phyloP scores from a whole-genome alignment of 2,329 filamentous ascomycete genomes.

The Cercospora beticola region DNA sequence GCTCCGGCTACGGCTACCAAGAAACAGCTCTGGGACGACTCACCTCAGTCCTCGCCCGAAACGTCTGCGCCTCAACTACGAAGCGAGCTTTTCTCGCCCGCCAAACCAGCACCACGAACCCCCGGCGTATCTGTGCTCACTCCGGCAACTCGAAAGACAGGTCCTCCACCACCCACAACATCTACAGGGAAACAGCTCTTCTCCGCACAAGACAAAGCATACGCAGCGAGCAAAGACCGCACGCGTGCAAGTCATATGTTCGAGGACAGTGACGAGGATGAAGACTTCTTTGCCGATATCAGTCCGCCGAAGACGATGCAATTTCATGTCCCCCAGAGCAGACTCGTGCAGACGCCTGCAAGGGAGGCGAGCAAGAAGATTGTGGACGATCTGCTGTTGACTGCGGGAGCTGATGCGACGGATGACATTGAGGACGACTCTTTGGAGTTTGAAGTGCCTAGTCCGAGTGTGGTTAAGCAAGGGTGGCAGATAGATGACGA shows the following conservation, averaged over 20 bases:
- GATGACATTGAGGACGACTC: constrained; percentile 49
- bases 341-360: constrained; percentile 77
- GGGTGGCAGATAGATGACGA: constrained; percentile 49
- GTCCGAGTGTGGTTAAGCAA: constrained; percentile 49
- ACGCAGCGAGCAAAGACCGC: constrained; percentile 27
- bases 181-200: constrained; percentile 40
- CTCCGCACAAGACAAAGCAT: constrained; percentile 34
- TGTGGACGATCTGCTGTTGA: constrained; percentile 74
- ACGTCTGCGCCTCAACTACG: constrained; percentile 79
- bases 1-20: constrained; percentile 42
- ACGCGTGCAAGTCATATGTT: constrained; percentile 30
- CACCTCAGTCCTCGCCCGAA: constrained; percentile 59
- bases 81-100: constrained; percentile 69
- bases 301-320: constrained; percentile 94
- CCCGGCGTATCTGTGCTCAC: constrained; percentile 83
- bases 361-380: constrained; percentile 78
- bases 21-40: constrained; percentile 43
- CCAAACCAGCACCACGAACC: constrained; percentile 57
- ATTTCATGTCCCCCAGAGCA: constrained; percentile 74
- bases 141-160: constrained; percentile 47
- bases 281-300: constrained; percentile 46
- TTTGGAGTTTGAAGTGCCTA: constrained; percentile 44
- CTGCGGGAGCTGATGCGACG: constrained; percentile 64
- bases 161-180: constrained; percentile 29
- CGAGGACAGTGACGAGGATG: constrained; percentile 56